phyloP scores from a whole-genome alignment of 306 rosid genomes.

The Acacia crassicarpa region DNA sequence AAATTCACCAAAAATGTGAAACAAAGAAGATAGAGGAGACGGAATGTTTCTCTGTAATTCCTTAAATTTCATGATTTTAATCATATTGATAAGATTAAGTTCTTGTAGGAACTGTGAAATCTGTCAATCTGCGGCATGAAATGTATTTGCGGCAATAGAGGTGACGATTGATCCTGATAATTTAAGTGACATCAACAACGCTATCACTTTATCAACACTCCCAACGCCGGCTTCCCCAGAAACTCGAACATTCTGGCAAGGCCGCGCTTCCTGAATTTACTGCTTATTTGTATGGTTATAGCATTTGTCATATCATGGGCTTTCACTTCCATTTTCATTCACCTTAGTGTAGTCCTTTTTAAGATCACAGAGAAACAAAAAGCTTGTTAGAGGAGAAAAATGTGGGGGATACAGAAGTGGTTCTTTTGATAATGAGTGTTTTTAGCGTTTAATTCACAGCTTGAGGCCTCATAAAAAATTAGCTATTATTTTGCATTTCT shows the following conservation, averaged over 20 bases:
- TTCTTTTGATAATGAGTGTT: too few relatives aligned
- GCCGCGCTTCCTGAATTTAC: slow-evolving; percentile 89
- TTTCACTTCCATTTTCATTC: slow-evolving; percentile 78
- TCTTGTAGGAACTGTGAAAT: slow-evolving; percentile 84
- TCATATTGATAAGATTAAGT: slow-evolving; percentile 19
- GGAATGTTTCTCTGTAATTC: not conserved
- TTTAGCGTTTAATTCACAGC: too few relatives aligned
- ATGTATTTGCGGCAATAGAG: slow-evolving; percentile 60
- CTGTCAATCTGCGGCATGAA: slow-evolving; percentile 78
- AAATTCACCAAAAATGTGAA: not conserved
- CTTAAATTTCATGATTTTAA: slow-evolving; percentile 2
- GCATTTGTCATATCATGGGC: slow-evolving; percentile 97
- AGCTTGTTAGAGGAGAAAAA: not conserved
- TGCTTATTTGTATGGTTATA: slow-evolving; percentile 91
- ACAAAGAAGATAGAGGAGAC: not conserved
- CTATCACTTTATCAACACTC: slow-evolving; percentile 46
- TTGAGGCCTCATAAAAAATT: too few relatives aligned
- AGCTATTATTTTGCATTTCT: too few relatives aligned
- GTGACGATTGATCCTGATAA: slow-evolving; percentile 64
- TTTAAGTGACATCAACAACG: slow-evolving; percentile 44
- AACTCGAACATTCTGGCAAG: slow-evolving; percentile 82
- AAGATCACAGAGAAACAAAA: slow-evolving; percentile 9
- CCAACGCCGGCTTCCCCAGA: slow-evolving; percentile 51
- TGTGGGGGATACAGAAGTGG: too few relatives aligned
- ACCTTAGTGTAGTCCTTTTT: slow-evolving; percentile 29